phyloP scores from a whole-genome alignment of 768 basidiomycete genomes.

The Baorangia bicolor region DNA sequence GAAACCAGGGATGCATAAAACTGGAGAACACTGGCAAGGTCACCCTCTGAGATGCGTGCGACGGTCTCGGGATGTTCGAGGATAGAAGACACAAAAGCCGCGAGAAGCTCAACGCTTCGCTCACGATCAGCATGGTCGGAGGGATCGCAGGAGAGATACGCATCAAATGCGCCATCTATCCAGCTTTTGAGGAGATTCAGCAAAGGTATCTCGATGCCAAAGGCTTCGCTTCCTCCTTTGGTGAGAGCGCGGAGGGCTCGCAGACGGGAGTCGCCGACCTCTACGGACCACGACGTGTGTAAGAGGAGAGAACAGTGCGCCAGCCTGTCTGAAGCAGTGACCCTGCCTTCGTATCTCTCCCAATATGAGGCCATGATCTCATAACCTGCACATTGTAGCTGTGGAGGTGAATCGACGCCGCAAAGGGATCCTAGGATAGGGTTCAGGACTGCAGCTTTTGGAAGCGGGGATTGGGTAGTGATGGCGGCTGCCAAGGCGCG shows the following conservation, averaged over 20 bases:
- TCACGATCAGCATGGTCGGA: conserved; percentile 57
- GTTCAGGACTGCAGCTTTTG: conserved; percentile 50
- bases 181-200: conserved; percentile 59
- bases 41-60: conserved; percentile 59
- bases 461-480: conserved; percentile 52
- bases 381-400: conserved; percentile 65
- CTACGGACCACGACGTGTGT: conserved; percentile 53
- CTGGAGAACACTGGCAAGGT: conserved; percentile 52
- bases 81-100: conserved; percentile 53
- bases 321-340: conserved; percentile 57
- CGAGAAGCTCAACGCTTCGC: conserved; percentile 60
- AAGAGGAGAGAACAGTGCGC: conserved; percentile 66
- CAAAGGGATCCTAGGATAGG: conserved; percentile 66
- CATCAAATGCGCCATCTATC: conserved; percentile 66
- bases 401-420: conserved; percentile 46
- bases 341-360: conserved; percentile 51
- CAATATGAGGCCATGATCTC: conserved; percentile 72
- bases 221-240: conserved; percentile 54
- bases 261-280: conserved; percentile 69
- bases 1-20: conserved; percentile 64
- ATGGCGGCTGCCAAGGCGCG: conserved; percentile 56
- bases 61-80: conserved; percentile 51
- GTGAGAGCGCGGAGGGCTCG: conserved; percentile 68
- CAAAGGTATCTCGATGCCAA: conserved; percentile 62
- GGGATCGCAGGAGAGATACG: conserved; percentile 36